Percentiles rank a stretch among this genome's conserved stretches.
Evolutionary conservation across 164 flowering plant genomes (phyloP).

Genomic region (Nymphaea colorata): DNA sequence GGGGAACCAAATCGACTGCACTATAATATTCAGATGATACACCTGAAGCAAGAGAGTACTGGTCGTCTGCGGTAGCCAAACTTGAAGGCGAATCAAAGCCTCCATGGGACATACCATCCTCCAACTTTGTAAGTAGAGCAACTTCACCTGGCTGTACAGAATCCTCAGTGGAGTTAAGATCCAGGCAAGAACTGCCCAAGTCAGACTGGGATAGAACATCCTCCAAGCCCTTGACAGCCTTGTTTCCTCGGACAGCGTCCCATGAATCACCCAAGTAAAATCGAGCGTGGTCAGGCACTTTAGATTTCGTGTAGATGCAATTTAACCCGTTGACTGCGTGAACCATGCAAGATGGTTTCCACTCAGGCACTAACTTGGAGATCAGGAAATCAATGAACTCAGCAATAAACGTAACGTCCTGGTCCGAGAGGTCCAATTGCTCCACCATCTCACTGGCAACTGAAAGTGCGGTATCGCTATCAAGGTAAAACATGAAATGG

Average conservation of each 20-base stretch:
- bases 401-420: slow-evolving; percentile 42
- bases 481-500: slow-evolving; percentile 50
- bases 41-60: slow-evolving; percentile 19
- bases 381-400: slow-evolving; percentile 56
- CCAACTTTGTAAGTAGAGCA: background rate
- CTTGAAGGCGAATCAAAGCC: slow-evolving; percentile 2
- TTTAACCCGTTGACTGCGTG: slow-evolving; percentile 9
- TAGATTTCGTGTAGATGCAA: slow-evolving; percentile 9
- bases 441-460: slow-evolving; percentile 77
- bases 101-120: slow-evolving; percentile 7
- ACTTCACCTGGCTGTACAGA: slow-evolving; percentile 1
- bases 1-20: background rate
- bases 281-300: slow-evolving; percentile 1
- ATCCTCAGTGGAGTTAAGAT: background rate
- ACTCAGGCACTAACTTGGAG: slow-evolving; percentile 30
- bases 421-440: slow-evolving; percentile 36
- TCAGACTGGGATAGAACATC: slow-evolving; percentile 2
- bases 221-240: slow-evolving; percentile 5
- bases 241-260: slow-evolving; percentile 5
- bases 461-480: slow-evolving; percentile 48
- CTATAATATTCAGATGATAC: slow-evolving; percentile 19
- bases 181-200: background rate
- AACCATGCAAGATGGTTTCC: slow-evolving; percentile 23
- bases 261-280: slow-evolving; percentile 5
- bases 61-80: slow-evolving; percentile 10